Conservation (phyloP, 345 rosid genomes). For the Melaleuca alternifolia region DNA sequence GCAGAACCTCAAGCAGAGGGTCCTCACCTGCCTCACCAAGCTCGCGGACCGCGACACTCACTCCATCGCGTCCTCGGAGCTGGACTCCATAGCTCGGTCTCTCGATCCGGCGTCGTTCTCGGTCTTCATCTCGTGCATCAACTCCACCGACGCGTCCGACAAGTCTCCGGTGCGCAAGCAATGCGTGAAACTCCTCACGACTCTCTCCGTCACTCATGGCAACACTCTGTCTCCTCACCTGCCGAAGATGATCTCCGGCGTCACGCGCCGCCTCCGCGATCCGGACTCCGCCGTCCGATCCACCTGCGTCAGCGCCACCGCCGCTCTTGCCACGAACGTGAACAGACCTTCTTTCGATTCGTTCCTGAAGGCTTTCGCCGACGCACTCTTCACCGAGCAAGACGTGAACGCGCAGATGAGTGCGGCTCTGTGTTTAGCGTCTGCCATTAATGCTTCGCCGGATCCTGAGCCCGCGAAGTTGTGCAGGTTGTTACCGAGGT, state of each 20-base stretch:
- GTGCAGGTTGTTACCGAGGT: conserved; percentile 35
- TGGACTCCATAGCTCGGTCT: conserved; percentile 47
- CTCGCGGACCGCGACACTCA: conserved; percentile 84
- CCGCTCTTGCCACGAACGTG: conserved; percentile 48
- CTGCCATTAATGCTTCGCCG: conserved; percentile 60
- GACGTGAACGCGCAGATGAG: conserved; percentile 69
- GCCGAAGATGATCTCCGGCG: conserved; percentile 51
- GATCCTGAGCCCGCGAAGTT: conserved; percentile 59
- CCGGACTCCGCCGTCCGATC: conserved; percentile 68
- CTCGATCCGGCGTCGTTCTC: conserved; percentile 51
- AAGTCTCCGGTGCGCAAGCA: conserved; percentile 67
- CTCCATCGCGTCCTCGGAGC: conserved; percentile 60
- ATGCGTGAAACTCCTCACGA: conserved; percentile 57
- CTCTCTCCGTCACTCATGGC: conserved; percentile 36
- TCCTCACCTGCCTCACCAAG: conserved; percentile 48
- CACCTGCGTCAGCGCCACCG: conserved; percentile 51
- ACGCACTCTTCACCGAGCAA: conserved; percentile 87
- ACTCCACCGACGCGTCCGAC: conserved; percentile 62
- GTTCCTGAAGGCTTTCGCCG: conserved; percentile 61
- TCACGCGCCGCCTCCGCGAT: conserved; percentile 73
- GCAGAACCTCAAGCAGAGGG: conserved; percentile 40
- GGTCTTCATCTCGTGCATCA: conserved; percentile 55
- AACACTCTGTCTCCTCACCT: conserved; percentile 53
- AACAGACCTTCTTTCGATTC: conserved; percentile 48
- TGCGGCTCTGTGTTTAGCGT: conserved; percentile 76